Percentiles rank a stretch among this genome's conserved stretches.
These are phyloP conservation scores for Cystofilobasidium macerans DNA, from an alignment of 768 basidiomycete genomes.

Conservation along the genomic window DNA sequence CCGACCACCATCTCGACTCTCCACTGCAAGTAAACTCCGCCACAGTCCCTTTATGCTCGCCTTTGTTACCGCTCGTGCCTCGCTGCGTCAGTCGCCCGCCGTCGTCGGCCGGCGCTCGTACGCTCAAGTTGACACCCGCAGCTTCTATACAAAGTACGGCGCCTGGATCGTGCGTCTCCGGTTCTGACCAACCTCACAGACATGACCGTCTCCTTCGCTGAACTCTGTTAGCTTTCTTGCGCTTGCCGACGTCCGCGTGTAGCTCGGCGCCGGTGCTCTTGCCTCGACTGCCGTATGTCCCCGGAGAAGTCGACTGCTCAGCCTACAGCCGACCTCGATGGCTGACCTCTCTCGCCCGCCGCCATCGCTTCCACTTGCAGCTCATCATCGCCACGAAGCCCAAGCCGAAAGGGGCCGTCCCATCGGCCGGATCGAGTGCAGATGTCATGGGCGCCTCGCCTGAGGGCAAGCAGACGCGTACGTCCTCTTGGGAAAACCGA, in stretches of 20 bases:
- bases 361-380: not conserved
- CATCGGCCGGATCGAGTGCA: not conserved
- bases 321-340: not conserved
- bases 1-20: not conserved
- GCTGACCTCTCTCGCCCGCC: not conserved
- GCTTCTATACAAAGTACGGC: conserved; percentile 7
- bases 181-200: not conserved
- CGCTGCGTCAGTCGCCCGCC: not conserved
- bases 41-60: not conserved
- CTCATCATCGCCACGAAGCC: conserved; percentile 6
- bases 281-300: not conserved
- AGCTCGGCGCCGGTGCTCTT: not conserved
- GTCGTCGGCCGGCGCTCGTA: conserved; percentile 1
- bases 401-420: not conserved
- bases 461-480: conserved; percentile 1
- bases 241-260: not conserved
- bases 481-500: too few relatives aligned
- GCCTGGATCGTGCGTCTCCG: not conserved
- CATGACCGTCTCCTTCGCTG: not conserved
- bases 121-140: conserved; percentile 1
- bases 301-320: not conserved
- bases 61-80: not conserved
- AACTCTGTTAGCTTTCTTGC: not conserved
- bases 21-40: not conserved
- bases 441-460: conserved; percentile 2